Base-by-base conservation (phyloP, 352 stramenopile genomes). In the Globisporangium nagaii region DNA sequence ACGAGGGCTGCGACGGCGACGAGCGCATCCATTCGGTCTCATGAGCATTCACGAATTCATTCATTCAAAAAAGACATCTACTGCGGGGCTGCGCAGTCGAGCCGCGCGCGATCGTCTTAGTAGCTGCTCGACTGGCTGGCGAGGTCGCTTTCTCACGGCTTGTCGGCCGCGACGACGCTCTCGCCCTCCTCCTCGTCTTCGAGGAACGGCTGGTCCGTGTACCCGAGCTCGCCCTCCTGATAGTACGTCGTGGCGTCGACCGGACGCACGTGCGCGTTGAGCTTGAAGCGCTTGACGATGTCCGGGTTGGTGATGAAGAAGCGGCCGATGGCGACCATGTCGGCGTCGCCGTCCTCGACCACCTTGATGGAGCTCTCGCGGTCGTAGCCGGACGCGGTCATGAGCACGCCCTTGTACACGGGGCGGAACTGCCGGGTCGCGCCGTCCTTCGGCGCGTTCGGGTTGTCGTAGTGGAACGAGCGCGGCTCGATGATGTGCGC, bases 281-380 rank as follows among this genome's bases (percentile, higher is more conserved):
- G 48, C 51, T 70, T 39, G 50, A 90, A 71, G 9, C 78, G 71
- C 40, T 75, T 60, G 39, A 87, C 75, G 32, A 93, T 37, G 58
- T 90, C 82, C 36, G 82, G 79, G 54, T 90, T 93, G 25, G 79
- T 74, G 58, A 93, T 90, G 52, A 88, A 90, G 53, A 69, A 58
- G 41, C 81, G 74, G 10, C 83, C 79, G 52, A 86, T 84, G 15
- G 71, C 79, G 9, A 93, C 77, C 25, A 75, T 58, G 54, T 92
- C 79, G 27, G 72, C 79, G 3, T 69, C 51, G 11, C 66, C 75
- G 22, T 79, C 60, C 17, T 73, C 64, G n/a, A 92, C 62, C 28
- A 81, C 75, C 12, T 70, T 61, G 15, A 73, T 63, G n/a, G 71
- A 63, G 40, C 58, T 79, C 24, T 73, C 60, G 22, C 66, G 66